Percentiles rank a stretch among this genome's conserved stretches.
Conservation (phyloP, 805 yeast genomes). For the Wickerhamiella sorbophila region DNA sequence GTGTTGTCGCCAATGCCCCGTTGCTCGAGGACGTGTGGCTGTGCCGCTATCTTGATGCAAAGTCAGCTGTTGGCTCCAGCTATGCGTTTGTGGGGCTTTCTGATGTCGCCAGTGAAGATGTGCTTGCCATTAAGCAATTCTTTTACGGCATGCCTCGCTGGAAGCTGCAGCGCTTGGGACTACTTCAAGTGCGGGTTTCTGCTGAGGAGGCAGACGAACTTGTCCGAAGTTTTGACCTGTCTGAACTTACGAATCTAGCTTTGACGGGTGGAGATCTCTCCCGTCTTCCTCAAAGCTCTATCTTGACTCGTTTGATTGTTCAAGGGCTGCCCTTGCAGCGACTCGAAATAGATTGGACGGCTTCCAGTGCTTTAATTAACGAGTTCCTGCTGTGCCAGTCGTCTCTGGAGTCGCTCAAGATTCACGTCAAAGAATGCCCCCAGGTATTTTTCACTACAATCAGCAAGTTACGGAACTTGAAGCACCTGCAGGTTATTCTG, state of each 20-base stretch:
- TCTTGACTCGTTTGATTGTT: constrained; percentile 6
- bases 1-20: constrained; percentile 6
- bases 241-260: constrained; percentile 8
- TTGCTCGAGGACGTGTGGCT: constrained; percentile 15
- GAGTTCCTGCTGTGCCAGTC: constrained; percentile 7
- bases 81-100: constrained; percentile 18
- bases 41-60: constrained; percentile 14
- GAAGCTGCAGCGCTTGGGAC: constrained; percentile 7
- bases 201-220: constrained; percentile 5
- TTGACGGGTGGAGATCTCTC: constrained; percentile 6
- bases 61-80: constrained; percentile 19
- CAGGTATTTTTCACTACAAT: constrained; percentile 1
- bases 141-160: constrained; percentile 2
- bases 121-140: constrained; percentile 8
- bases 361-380: constrained; percentile 5
- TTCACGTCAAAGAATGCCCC: constrained; percentile 9
- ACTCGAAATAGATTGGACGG: constrained; percentile 12
- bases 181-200: constrained; percentile 6
- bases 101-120: constrained; percentile 3
- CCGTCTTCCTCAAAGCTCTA: neutral
- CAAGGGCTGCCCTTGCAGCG: constrained; percentile 7
- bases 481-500: constrained; percentile 6
- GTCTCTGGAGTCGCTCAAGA: constrained; percentile 6
- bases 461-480: constrained; percentile 4
- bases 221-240: constrained; percentile 7